A percentile compares a stretch with the other conserved stretches of the same genome.
Conservation (phyloP, 495 filamentous ascomycete species). For the Chaetomium tenue region DNA sequence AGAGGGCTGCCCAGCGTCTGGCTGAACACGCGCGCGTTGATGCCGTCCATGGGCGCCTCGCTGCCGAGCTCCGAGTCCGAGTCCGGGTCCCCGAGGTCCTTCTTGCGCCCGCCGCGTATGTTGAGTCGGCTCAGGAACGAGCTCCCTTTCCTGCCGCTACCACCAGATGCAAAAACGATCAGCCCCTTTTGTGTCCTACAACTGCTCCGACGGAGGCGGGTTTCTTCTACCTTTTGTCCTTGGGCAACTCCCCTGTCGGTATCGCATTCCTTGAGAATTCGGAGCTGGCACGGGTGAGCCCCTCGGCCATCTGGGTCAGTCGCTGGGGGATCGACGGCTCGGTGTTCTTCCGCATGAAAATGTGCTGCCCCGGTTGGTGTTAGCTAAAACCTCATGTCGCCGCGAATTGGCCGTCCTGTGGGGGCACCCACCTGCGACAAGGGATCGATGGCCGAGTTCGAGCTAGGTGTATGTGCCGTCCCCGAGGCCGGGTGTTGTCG, state of each 20-base stretch:
- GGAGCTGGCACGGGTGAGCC: constrained; percentile 41
- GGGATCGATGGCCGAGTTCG: constrained; percentile 42
- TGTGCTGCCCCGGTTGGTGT: constrained; percentile 50
- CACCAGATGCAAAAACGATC: neutral
- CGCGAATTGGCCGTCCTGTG: neutral
- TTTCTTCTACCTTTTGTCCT: constrained; percentile 67
- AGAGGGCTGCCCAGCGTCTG: constrained; percentile 60
- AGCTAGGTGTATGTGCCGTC: constrained; percentile 23
- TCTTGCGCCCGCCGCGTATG: constrained; percentile 77
- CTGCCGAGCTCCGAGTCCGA: constrained; percentile 67
- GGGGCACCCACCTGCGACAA: constrained; percentile 45
- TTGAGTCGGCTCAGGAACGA: constrained; percentile 82
- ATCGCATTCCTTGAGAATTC: constrained; percentile 35
- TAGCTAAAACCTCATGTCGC: neutral
- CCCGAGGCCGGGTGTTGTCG: constrained; percentile 1
- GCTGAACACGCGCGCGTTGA: constrained; percentile 73
- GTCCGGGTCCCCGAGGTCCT: constrained; percentile 58
- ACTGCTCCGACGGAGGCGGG: neutral
- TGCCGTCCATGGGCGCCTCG: constrained; percentile 70
- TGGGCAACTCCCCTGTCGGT: constrained; percentile 42
- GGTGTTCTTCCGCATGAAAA: constrained; percentile 78
- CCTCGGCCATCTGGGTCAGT: constrained; percentile 47
- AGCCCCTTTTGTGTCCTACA: constrained; percentile 10
- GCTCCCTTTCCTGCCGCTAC: constrained; percentile 65
- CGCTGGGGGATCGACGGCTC: constrained; percentile 67